Base-by-base conservation (phyloP, 495 filamentous ascomycete species). In the Xanthoparmelia taractica region DNA sequence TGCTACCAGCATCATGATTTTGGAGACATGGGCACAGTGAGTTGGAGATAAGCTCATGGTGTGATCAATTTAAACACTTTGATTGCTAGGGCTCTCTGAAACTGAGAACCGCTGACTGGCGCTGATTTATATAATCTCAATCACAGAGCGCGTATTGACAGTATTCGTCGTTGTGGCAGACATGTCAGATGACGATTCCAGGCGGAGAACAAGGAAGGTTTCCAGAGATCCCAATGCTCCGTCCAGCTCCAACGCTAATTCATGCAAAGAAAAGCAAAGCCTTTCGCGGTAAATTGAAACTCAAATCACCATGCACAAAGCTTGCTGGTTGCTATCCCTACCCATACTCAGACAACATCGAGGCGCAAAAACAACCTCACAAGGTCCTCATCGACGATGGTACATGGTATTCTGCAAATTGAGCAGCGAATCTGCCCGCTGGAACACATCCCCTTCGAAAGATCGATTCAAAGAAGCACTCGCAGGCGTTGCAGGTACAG, bases 361-460 rank as follows among this genome's bases (percentile, higher is more conserved):
- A n/a, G 12, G 18, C 40, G 47, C 36, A 37, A 41, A 36, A 3
- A 31, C n/a, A 1, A 8, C 17, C 7, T 43, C 36, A 31, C 20
- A 43, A 34, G 25, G 1, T 43, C 40, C 43, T 17, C 10, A 52
- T 57, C 61, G 61, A 25, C 68, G 63, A 25, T 60, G 31, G 48
- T 64, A 56, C 59, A 70, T 65, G 18, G 67, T 70, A 36, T 68
- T 67, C 54, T 77, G 76, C 79, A 84, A 85, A 8, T 82, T 83
- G 47, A 90, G 79, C 43, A 90, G 73, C 17, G 85, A 78, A 63
- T 93, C 89, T 0, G 88, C 86, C 36, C 89, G 78, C 69, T 91
- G 85, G 72, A 89, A 91, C 6, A 90, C 85, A 63, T 87, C 85
- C 7, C 87, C 85, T 33, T 76, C 78, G 66, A 90, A 89, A 58